phyloP scores from a whole-genome alignment of 495 filamentous ascomycete species.

The Daldinia caldariorum region DNA sequence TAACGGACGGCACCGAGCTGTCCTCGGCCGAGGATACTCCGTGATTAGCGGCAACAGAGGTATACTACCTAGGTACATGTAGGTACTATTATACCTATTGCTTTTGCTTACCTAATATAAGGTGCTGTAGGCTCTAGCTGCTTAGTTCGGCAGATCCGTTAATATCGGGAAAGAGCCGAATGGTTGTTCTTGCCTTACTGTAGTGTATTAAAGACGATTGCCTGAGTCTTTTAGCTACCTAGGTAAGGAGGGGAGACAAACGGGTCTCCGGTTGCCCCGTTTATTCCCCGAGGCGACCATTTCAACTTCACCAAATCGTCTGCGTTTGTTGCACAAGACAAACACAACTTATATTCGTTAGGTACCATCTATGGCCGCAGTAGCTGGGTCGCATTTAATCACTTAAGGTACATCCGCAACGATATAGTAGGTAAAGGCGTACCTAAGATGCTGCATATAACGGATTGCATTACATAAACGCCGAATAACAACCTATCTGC shows the following conservation, averaged over 20 bases:
- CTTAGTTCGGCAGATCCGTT: neutral
- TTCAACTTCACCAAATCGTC: constrained; percentile 1
- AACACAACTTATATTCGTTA: too few species aligned
- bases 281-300: neutral
- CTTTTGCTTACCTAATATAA: neutral
- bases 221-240: too few species aligned
- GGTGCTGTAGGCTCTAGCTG: neutral
- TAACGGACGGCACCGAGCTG: neutral
- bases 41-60: too few species aligned
- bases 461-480: neutral
- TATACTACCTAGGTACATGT: too few species aligned
- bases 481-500: neutral
- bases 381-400: too few species aligned
- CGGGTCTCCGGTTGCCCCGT: neutral
- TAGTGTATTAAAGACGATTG: neutral
- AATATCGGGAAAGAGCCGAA: neutral
- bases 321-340: too few species aligned
- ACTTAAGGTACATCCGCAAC: too few species aligned
- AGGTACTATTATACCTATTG: too few species aligned
- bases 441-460: too few species aligned
- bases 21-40: neutral
- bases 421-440: neutral
- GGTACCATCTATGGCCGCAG: too few species aligned
- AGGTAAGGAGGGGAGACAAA: neutral
- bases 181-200: neutral